A percentile compares a stretch with the other conserved stretches of the same genome.
Evolutionary conservation across 1,284 basidiomycete species (phyloP).

Genomic region (Malassezia slooffiae): DNA sequence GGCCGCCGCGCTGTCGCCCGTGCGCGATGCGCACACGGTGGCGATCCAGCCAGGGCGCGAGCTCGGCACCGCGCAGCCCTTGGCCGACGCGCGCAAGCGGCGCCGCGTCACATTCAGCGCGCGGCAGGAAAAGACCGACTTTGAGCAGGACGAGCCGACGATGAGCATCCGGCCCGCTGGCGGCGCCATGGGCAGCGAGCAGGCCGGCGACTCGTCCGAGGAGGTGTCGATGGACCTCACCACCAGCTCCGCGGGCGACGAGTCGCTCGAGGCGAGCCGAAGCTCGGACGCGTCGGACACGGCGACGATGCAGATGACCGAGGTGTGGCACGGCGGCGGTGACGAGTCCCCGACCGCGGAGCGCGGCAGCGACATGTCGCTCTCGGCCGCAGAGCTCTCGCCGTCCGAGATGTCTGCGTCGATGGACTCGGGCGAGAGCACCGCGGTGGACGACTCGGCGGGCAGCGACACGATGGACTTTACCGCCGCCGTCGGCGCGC

Average conservation of each 20-base stretch:
- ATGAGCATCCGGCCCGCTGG: constrained; percentile 19
- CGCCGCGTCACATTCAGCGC: constrained; percentile 22
- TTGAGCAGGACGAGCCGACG: constrained; percentile 25
- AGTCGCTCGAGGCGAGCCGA: background rate
- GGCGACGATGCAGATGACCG: constrained; percentile 14
- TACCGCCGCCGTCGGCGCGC: constrained; percentile 6
- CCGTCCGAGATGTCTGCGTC: too few relatives aligned
- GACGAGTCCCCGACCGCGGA: too few relatives aligned
- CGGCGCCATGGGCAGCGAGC: constrained; percentile 7
- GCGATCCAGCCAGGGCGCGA: background rate
- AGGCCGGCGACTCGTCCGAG: background rate
- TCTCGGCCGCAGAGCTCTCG: too few relatives aligned
- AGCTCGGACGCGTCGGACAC: background rate
- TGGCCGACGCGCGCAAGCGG: constrained; percentile 8
- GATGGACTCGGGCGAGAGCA: too few relatives aligned
- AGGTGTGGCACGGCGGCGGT: background rate
- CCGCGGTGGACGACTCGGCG: background rate
- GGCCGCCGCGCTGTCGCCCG: background rate
- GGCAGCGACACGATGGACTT: constrained; percentile 20
- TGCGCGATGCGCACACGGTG: constrained; percentile 5
- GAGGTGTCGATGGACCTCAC: constrained; percentile 9
- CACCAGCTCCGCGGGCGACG: too few relatives aligned
- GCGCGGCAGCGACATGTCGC: too few relatives aligned
- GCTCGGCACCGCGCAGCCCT: background rate
- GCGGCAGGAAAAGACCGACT: constrained; percentile 15